These are phyloP conservation scores for Neltuma alba DNA, from an alignment of 306 rosid species.

Conservation along the genomic window DNA sequence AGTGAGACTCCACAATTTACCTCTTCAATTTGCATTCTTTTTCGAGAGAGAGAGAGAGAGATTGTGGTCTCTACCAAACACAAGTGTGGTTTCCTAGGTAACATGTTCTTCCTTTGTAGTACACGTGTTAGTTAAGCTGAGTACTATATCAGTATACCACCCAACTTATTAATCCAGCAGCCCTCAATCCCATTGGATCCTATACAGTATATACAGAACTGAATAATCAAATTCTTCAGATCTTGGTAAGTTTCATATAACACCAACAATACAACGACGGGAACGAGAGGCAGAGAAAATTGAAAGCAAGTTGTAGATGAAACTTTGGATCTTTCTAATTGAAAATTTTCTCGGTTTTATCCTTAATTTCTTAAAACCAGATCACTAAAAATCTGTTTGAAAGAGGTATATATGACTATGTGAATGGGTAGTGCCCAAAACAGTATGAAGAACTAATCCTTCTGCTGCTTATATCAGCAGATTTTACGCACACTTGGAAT, in stretches of 20 bases:
- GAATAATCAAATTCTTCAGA: neutral
- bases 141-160: conserved; percentile 47
- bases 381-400: too few relatives aligned
- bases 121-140: conserved; percentile 65
- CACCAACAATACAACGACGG: neutral
- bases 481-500: conserved; percentile 53
- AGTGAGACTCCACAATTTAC: neutral
- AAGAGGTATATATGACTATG: too few relatives aligned
- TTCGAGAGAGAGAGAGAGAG: neutral
- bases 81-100: conserved; percentile 63
- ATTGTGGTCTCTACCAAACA: conserved; percentile 66
- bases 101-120: conserved; percentile 67
- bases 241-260: neutral
- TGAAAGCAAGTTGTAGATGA: neutral
- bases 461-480: conserved; percentile 42
- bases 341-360: neutral
- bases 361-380: neutral
- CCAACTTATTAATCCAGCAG: conserved; percentile 60
- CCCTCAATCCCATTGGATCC: conserved; percentile 55
- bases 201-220: neutral
- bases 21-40: neutral
- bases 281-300: neutral
- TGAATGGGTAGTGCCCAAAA: neutral
- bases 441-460: neutral
- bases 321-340: too few relatives aligned